phyloP scores from a whole-genome alignment of 805 yeast species.

The Wickerhamomyces hampshirensis region DNA sequence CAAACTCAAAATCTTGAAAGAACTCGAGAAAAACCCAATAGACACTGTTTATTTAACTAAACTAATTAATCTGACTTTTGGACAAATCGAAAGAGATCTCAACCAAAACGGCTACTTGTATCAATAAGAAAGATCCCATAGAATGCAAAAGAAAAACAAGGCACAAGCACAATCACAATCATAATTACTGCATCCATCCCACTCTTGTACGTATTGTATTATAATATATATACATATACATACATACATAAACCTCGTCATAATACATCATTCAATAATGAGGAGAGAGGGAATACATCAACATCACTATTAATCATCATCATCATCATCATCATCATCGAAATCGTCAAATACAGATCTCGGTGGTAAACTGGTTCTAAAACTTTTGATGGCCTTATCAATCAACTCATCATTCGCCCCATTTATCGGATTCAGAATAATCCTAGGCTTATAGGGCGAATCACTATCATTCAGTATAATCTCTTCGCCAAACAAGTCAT shows the following conservation, averaged over 20 bases:
- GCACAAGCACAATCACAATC: no score
- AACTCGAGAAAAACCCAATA: slow-evolving; percentile 11
- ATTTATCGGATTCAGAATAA: slow-evolving; percentile 20
- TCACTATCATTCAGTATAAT: slow-evolving; percentile 21
- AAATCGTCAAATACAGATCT: slow-evolving; percentile 32
- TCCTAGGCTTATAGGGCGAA: slow-evolving; percentile 17
- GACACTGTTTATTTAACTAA: slow-evolving; percentile 10
- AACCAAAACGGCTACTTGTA: slow-evolving; percentile 1
- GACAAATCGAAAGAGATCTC: slow-evolving; percentile 20
- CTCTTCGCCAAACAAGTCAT: slow-evolving; percentile 14
- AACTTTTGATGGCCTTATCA: slow-evolving; percentile 20
- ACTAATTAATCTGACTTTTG: slow-evolving; percentile 18
- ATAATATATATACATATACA: no score
- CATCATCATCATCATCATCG: slow-evolving; percentile 7
- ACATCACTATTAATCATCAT: slow-evolving; percentile 3
- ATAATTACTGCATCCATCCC: no score
- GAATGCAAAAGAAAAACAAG: no score
- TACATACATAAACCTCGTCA: no score
- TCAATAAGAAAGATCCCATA: no score
- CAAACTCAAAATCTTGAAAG: slow-evolving; percentile 14
- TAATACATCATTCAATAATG: no score
- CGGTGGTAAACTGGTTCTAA: slow-evolving; percentile 33
- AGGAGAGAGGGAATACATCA: slow-evolving; percentile 4
- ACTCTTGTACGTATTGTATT: no score
- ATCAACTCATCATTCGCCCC: slow-evolving; percentile 24